Percentiles rank a stretch among this genome's conserved stretches.
phyloP scores from a whole-genome alignment of 192 early-diverging fungal genomes.

The Rhizoclosmatium sp. region DNA sequence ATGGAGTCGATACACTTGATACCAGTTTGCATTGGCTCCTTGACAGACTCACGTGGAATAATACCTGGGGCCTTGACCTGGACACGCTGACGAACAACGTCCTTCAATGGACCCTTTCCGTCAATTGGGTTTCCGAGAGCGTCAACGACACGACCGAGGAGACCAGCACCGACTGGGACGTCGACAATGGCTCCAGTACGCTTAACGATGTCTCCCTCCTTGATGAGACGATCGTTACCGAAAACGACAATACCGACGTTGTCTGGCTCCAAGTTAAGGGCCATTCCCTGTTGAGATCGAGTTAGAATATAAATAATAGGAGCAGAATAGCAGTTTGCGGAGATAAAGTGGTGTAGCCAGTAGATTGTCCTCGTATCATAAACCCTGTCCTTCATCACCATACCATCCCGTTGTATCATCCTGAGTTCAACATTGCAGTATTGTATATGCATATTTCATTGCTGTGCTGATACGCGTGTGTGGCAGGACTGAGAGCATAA shows the following conservation, averaged over 20 bases:
- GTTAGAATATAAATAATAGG: not conserved
- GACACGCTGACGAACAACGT: conserved; percentile 87
- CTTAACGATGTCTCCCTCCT: conserved; percentile 99
- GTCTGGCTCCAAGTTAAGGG: conserved; percentile 99
- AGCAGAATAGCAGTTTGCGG: too few relatives aligned
- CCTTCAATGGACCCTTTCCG: conserved; percentile 95
- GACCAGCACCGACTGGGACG: conserved; percentile 93
- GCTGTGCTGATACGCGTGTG: too few relatives aligned
- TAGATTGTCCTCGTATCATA: too few relatives aligned
- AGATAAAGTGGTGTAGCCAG: too few relatives aligned
- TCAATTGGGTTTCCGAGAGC: conserved; percentile 99
- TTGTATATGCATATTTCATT: too few relatives aligned
- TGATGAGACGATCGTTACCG: conserved; percentile 99
- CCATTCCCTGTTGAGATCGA: conserved; percentile 82
- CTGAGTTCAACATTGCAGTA: too few relatives aligned
- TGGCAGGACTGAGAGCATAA: too few relatives aligned
- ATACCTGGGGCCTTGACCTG: conserved; percentile 99
- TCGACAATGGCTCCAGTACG: conserved; percentile 99
- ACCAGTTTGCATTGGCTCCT: conserved; percentile 99
- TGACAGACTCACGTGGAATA: conserved; percentile 98
- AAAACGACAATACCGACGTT: conserved; percentile 99
- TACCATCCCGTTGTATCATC: too few relatives aligned
- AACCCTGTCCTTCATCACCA: too few relatives aligned
- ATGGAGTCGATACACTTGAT: conserved; percentile 99
- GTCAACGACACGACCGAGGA: conserved; percentile 98